Conservation (phyloP, 768 basidiomycete species). For the Daedalea quercina region DNA sequence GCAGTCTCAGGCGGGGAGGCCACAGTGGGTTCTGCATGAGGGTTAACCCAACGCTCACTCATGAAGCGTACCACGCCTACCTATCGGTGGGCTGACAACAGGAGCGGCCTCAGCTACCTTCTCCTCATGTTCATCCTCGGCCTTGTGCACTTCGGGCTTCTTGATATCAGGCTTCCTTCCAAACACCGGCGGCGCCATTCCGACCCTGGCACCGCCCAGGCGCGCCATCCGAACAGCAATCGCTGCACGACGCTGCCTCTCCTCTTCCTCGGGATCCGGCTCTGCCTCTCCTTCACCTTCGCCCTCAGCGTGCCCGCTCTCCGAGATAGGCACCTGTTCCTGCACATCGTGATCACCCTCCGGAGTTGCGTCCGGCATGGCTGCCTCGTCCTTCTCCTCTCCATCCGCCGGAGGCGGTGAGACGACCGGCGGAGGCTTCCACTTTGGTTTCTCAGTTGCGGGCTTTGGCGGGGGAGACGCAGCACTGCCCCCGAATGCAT, state of each 20-base stretch:
- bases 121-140: conserved; percentile 16
- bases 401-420: conserved; percentile 9
- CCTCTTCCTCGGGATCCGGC: conserved; percentile 43
- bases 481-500: conserved; percentile 55
- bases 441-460: conserved; percentile 66
- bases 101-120: conserved; percentile 6
- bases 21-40: not conserved
- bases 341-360: conserved; percentile 10
- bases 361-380: conserved; percentile 6
- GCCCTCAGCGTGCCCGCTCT: conserved; percentile 23
- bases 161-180: conserved; percentile 43
- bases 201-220: conserved; percentile 78
- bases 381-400: conserved; percentile 13
- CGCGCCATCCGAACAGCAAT: conserved; percentile 93
- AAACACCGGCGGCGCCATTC: conserved; percentile 66
- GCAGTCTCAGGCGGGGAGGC: not conserved
- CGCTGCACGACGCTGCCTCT: conserved; percentile 73
- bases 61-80: not conserved
- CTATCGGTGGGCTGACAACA: not conserved
- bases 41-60: not conserved
- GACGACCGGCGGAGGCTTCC: conserved; percentile 68
- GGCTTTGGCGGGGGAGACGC: conserved; percentile 54
- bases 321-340: not conserved
- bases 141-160: conserved; percentile 22
- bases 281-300: conserved; percentile 25